Evolutionary conservation across 805 yeast genomes (phyloP).

Genomic region (Candida vartiovaarae): DNA sequence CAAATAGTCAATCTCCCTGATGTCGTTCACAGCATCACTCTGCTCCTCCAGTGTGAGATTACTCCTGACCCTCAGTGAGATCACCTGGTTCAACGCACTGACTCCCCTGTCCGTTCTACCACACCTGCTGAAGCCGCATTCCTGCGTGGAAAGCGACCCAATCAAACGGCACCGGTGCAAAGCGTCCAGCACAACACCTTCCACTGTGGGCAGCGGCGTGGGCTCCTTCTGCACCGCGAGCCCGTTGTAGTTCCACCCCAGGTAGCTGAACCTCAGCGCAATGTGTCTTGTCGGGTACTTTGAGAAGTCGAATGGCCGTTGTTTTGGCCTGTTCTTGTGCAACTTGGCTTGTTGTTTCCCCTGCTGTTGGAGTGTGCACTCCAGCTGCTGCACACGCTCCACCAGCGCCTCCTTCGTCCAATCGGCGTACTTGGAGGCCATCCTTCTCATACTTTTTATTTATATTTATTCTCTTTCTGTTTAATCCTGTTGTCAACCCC

Average conservation of each 20-base stretch:
- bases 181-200: constrained; percentile 66
- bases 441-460: background rate
- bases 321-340: constrained; percentile 7
- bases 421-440: constrained; percentile 33
- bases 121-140: constrained; percentile 77
- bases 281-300: constrained; percentile 58
- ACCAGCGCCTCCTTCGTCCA: constrained; percentile 69
- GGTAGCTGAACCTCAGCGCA: constrained; percentile 77
- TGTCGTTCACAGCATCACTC: constrained; percentile 45
- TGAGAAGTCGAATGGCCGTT: constrained; percentile 54
- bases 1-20: constrained; percentile 68
- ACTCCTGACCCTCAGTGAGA: constrained; percentile 73
- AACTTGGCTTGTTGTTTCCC: background rate
- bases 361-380: constrained; percentile 22
- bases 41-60: constrained; percentile 58
- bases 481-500: no score
- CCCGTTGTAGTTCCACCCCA: constrained; percentile 95
- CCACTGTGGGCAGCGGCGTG: constrained; percentile 83
- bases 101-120: constrained; percentile 97
- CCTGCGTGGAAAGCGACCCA: constrained; percentile 42
- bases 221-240: constrained; percentile 72
- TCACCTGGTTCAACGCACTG: constrained; percentile 93
- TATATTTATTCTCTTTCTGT: no score
- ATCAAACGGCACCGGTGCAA: constrained; percentile 61
- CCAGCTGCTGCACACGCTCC: constrained; percentile 48